These are phyloP conservation scores for Aspergillus neotritici DNA, from an alignment of 2,329 filamentous ascomycete species.

Conservation along the genomic window DNA sequence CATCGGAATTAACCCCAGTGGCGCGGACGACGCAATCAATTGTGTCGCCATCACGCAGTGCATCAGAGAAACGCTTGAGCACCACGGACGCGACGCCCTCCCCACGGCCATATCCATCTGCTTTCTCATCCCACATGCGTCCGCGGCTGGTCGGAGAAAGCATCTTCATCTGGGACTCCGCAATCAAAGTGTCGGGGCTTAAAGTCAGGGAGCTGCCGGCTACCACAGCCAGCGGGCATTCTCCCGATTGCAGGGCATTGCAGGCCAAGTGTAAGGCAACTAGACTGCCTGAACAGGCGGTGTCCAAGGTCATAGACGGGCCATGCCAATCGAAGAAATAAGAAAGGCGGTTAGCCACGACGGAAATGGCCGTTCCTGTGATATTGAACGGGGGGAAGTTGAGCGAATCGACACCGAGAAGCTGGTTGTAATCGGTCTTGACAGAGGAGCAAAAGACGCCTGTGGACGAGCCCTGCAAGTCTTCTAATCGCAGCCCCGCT, in stretches of 20 bases:
- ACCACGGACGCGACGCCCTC: constrained; percentile 47
- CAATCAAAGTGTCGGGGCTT: constrained; percentile 17
- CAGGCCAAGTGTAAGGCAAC: constrained; percentile 25
- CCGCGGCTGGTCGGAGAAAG: constrained; percentile 48
- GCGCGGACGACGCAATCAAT: constrained; percentile 32
- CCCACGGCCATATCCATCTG: constrained; percentile 45
- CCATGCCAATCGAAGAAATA: constrained; percentile 22
- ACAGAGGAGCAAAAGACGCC: background rate
- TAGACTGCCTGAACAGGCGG: constrained; percentile 38
- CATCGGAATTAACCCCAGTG: constrained; percentile 25
- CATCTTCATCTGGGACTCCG: constrained; percentile 29
- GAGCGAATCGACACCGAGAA: background rate
- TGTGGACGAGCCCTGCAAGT: background rate
- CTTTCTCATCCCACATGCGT: constrained; percentile 39
- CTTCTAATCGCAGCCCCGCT: background rate
- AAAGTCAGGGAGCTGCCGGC: constrained; percentile 9
- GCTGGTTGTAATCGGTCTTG: background rate
- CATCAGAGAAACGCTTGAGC: constrained; percentile 45
- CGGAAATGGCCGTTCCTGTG: background rate
- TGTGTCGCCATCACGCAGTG: constrained; percentile 40
- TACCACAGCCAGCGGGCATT: constrained; percentile 10
- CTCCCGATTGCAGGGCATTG: constrained; percentile 17
- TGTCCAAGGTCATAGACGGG: constrained; percentile 38
- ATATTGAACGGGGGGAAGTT: background rate
- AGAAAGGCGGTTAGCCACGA: constrained; percentile 30